Conservation (phyloP, 2,329 filamentous ascomycete genomes). For the Aspergillus transmontanensis region DNA sequence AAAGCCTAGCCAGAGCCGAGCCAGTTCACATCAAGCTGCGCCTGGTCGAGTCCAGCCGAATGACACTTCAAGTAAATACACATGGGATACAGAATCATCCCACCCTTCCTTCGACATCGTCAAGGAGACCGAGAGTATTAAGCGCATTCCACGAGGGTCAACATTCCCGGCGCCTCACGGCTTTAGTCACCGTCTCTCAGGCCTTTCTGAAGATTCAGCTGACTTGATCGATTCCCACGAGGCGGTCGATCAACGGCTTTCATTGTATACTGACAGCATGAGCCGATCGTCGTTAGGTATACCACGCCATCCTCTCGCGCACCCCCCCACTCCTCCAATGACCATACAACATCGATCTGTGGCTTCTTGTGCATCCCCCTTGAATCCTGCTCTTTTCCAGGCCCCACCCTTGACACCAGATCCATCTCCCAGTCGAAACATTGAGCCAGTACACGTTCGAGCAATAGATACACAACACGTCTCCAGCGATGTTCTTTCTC, state of each 20-base stretch:
- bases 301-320: constrained; percentile 47
- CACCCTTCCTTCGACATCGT: constrained; percentile 55
- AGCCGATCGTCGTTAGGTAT: constrained; percentile 44
- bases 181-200: constrained; percentile 50
- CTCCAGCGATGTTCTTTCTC: constrained; percentile 36
- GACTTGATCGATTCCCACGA: constrained; percentile 51
- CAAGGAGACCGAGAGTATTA: constrained; percentile 55
- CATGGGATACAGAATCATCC: constrained; percentile 41
- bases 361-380: constrained; percentile 32
- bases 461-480: constrained; percentile 30
- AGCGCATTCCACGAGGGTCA: constrained; percentile 47
- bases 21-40: constrained; percentile 19
- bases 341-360: constrained; percentile 43
- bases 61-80: constrained; percentile 29
- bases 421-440: constrained; percentile 39
- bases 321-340: constrained; percentile 51
- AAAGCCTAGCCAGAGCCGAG: constrained; percentile 36
- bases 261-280: constrained; percentile 36
- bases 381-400: constrained; percentile 37
- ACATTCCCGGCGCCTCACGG: constrained; percentile 36
- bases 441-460: constrained; percentile 19
- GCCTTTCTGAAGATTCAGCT: constrained; percentile 55
- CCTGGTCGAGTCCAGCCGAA: constrained; percentile 31
- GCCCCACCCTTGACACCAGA: constrained; percentile 46
- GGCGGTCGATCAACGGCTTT: constrained; percentile 34